These are phyloP conservation scores for Colletotrichum tamarilloi DNA, from an alignment of 2,329 filamentous ascomycete genomes.

Conservation along the genomic window DNA sequence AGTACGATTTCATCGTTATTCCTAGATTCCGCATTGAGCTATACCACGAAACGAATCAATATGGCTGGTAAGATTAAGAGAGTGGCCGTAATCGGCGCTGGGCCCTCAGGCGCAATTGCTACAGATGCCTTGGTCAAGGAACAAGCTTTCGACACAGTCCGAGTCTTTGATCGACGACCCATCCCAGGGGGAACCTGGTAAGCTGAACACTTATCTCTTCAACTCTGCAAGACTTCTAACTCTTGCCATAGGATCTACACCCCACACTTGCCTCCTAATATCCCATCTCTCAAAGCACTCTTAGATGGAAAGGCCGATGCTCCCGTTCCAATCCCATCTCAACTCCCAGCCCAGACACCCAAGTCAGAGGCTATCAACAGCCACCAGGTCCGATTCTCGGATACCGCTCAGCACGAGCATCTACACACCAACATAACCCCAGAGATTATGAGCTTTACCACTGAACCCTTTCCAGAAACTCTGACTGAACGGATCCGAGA, in stretches of 20 bases:
- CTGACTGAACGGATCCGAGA: constrained; percentile 54
- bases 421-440: constrained; percentile 69
- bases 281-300: constrained; percentile 46
- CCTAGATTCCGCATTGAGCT: background rate
- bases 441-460: constrained; percentile 65
- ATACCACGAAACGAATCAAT: too few species aligned
- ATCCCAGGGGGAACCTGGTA: constrained; percentile 67
- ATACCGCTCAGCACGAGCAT: constrained; percentile 66
- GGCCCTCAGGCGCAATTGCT: constrained; percentile 67
- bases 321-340: constrained; percentile 52
- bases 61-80: constrained; percentile 31
- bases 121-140: constrained; percentile 68
- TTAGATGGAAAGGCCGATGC: constrained; percentile 56
- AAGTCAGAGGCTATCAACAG: constrained; percentile 46
- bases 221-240: background rate
- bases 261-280: constrained; percentile 45
- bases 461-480: constrained; percentile 58
- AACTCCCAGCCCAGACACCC: constrained; percentile 54
- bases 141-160: constrained; percentile 63
- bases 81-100: constrained; percentile 68
- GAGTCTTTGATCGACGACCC: constrained; percentile 68
- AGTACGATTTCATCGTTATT: background rate
- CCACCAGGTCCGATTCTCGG: constrained; percentile 58
- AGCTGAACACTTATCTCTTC: constrained; percentile 27
- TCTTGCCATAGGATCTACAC: constrained; percentile 43